phyloP scores from a whole-genome alignment of 2,329 filamentous ascomycete species.

The Fusarium euwallaceae region DNA sequence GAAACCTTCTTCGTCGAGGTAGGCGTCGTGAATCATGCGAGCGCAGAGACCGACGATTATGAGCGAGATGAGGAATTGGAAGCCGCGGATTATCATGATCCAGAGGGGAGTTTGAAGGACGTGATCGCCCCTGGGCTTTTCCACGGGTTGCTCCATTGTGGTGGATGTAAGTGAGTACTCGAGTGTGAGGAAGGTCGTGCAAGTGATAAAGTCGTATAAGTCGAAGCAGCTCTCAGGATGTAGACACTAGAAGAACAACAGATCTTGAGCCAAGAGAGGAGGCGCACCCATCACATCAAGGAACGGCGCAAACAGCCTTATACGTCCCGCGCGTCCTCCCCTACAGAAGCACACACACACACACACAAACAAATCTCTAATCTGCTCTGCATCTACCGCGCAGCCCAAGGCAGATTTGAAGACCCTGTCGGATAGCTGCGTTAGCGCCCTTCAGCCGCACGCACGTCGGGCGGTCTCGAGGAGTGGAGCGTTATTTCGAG shows the following conservation, averaged over 20 bases:
- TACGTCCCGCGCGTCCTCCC: neutral
- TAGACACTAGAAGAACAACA: neutral
- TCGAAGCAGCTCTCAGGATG: neutral
- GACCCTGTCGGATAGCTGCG: constrained; percentile 35
- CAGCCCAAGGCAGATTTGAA: constrained; percentile 45
- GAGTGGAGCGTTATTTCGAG: constrained; percentile 21
- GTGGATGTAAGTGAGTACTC: neutral
- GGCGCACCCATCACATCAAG: neutral
- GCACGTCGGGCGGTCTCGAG: constrained; percentile 21
- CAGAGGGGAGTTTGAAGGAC: constrained; percentile 59
- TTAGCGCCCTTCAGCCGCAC: constrained; percentile 46
- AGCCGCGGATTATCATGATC: constrained; percentile 57
- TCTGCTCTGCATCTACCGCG: neutral
- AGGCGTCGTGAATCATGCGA: constrained; percentile 52
- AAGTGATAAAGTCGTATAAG: constrained; percentile 7
- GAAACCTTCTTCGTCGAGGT: constrained; percentile 35
- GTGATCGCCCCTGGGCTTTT: constrained; percentile 33
- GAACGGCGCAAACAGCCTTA: constrained; percentile 16
- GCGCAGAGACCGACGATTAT: constrained; percentile 59
- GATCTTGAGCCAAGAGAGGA: neutral
- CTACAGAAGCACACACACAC: neutral
- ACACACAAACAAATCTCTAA: neutral
- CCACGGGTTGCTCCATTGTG: constrained; percentile 37
- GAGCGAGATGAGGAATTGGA: constrained; percentile 58
- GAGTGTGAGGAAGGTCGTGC: constrained; percentile 8